Evolutionary conservation across 1,284 basidiomycete species (phyloP).

Genomic region (Uromyces viciae-fabae): DNA sequence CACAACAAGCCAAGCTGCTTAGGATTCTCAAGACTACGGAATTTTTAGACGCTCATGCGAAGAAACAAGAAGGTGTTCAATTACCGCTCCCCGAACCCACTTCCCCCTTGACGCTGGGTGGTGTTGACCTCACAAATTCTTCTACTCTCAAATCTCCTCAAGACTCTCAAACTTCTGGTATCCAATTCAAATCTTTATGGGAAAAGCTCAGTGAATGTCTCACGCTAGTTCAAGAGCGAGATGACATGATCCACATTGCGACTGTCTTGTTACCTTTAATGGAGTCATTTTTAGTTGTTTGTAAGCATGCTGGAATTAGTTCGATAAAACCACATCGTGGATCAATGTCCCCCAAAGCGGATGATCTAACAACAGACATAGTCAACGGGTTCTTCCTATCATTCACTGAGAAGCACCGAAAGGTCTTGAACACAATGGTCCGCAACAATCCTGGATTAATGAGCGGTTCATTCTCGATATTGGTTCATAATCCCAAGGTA

Average conservation of each 20-base stretch:
- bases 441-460: slow-evolving; percentile 95
- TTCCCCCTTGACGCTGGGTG: slow-evolving; percentile 48
- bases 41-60: slow-evolving; percentile 74
- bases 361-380: slow-evolving; percentile 67
- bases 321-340: slow-evolving; percentile 53
- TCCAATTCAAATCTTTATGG: slow-evolving; percentile 87
- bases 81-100: slow-evolving; percentile 28
- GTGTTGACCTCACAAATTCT: slow-evolving; percentile 33
- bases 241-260: slow-evolving; percentile 77
- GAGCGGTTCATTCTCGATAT: slow-evolving; percentile 93
- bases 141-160: slow-evolving; percentile 56
- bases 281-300: slow-evolving; percentile 95
- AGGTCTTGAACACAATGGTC: slow-evolving; percentile 94
- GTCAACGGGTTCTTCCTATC: slow-evolving; percentile 76
- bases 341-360: slow-evolving; percentile 61
- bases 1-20: slow-evolving; percentile 85
- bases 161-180: slow-evolving; percentile 61
- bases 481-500: slow-evolving; percentile 92
- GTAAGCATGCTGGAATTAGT: slow-evolving; percentile 71
- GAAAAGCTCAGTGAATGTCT: slow-evolving; percentile 77
- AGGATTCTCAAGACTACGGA: slow-evolving; percentile 91
- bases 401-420: slow-evolving; percentile 91
- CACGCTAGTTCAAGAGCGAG: slow-evolving; percentile 71
- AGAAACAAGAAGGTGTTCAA: slow-evolving; percentile 58
- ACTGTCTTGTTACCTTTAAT: slow-evolving; percentile 86